Evolutionary conservation across 768 basidiomycete genomes (phyloP).

Genomic region (Trametes meyenii): DNA sequence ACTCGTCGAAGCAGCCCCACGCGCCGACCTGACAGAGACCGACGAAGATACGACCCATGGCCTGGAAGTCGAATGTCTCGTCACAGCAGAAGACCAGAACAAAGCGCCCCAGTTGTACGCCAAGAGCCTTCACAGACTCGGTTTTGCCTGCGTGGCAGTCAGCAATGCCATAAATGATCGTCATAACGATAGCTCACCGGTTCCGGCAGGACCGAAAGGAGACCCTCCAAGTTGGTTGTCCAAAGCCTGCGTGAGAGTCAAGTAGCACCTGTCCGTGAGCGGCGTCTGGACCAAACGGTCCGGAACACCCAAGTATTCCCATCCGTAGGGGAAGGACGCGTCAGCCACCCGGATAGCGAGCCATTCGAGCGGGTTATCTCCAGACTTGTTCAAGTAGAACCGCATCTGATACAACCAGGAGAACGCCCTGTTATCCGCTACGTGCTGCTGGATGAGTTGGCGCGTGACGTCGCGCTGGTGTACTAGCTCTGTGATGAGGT

Average conservation of each 20-base stretch:
- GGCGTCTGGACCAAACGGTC: slow-evolving; percentile 98
- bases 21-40: slow-evolving; percentile 99
- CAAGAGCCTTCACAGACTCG: slow-evolving; percentile 98
- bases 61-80: slow-evolving; percentile 99
- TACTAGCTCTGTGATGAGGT: slow-evolving; percentile 97
- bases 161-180: slow-evolving; percentile 9
- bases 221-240: slow-evolving; percentile 95
- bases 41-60: slow-evolving; percentile 99
- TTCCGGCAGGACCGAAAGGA: slow-evolving; percentile 98
- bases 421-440: slow-evolving; percentile 72
- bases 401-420: slow-evolving; percentile 99
- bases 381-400: slow-evolving; percentile 79
- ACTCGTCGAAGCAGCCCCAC: slow-evolving; percentile 98
- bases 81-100: slow-evolving; percentile 99
- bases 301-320: slow-evolving; percentile 97
- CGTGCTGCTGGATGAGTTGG: slow-evolving; percentile 65
- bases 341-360: slow-evolving; percentile 85
- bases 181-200: slow-evolving; percentile 52
- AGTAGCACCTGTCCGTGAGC: slow-evolving; percentile 93
- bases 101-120: slow-evolving; percentile 95
- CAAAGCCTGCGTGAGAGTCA: slow-evolving; percentile 94
- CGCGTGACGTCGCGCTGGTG: slow-evolving; percentile 97
- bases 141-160: slow-evolving; percentile 73
- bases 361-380: slow-evolving; percentile 79
- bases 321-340: slow-evolving; percentile 94